Conservation (phyloP, 352 stramenopile genomes). For the Globisporangium cederbergense region DNA sequence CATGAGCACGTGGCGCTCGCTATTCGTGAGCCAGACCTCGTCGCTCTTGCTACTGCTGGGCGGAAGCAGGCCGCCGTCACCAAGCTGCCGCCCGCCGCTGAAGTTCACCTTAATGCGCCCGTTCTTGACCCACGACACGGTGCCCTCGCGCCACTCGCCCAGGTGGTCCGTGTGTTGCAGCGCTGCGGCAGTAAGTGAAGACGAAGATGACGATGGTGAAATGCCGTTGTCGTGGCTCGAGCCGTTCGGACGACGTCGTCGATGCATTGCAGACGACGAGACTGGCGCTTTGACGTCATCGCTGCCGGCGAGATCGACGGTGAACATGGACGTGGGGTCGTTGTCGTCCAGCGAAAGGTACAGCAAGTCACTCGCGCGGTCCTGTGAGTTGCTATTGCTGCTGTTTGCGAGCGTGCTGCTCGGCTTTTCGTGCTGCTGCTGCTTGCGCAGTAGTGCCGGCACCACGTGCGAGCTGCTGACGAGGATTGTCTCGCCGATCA, state of each 20-base stretch:
- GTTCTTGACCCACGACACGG: slow-evolving; percentile 54
- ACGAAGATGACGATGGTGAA: not conserved
- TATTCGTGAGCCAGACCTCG: slow-evolving; percentile 43
- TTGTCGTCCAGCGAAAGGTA: not conserved
- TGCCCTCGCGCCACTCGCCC: slow-evolving; percentile 56
- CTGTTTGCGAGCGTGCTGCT: not conserved
- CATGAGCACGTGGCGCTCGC: slow-evolving; percentile 43
- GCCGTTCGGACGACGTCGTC: not conserved
- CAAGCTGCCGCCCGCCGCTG: slow-evolving; percentile 35
- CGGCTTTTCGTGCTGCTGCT: slow-evolving; percentile 1
- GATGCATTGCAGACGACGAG: not conserved
- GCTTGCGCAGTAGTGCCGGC: not conserved
- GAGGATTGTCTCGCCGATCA: slow-evolving; percentile 57
- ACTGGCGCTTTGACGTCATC: not conserved
- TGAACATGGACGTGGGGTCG: slow-evolving; percentile 31
- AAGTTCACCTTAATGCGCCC: slow-evolving; percentile 61
- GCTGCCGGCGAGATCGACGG: slow-evolving; percentile 26
- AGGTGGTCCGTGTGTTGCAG: not conserved
- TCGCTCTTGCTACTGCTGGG: slow-evolving; percentile 14
- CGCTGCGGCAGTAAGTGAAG: not conserved
- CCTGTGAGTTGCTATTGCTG: not conserved
- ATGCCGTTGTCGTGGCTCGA: not conserved
- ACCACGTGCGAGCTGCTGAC: slow-evolving; percentile 17
- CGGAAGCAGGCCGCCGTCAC: slow-evolving; percentile 2
- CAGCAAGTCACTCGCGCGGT: not conserved